Percentiles rank a stretch among this genome's conserved stretches.
Conservation (phyloP, 208 protist genomes). For the Leptomonas seymouri region DNA sequence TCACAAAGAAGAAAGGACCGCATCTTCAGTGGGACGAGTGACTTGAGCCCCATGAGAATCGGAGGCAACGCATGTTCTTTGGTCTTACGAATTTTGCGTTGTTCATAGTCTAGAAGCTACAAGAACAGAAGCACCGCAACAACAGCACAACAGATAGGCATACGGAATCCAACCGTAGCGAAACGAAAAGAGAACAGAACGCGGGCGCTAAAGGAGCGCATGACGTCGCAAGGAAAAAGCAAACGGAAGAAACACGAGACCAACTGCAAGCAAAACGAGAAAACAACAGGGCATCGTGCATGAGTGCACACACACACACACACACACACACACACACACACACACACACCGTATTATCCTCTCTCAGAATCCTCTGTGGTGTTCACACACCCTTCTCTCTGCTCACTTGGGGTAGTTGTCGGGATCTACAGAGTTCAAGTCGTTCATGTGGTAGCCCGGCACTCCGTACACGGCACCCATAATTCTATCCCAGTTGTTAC, state of each 20-base stretch:
- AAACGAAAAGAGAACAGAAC: neutral
- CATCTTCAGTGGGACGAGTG: too few relatives aligned
- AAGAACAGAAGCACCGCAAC: conserved; percentile 14
- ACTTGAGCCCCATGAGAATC: too few relatives aligned
- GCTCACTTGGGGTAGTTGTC: conserved; percentile 35
- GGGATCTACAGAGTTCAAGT: conserved; percentile 41
- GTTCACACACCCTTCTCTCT: conserved; percentile 2
- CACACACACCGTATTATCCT: neutral
- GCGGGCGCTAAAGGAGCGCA: neutral
- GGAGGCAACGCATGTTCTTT: too few relatives aligned
- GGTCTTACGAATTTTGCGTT: neutral
- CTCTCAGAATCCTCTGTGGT: neutral
- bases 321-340: neutral
- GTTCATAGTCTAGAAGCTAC: conserved; percentile 11
- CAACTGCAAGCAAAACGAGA: too few relatives aligned
- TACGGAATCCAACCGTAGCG: neutral
- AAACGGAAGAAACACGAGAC: neutral
- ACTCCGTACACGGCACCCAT: conserved; percentile 49
- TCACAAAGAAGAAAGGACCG: too few relatives aligned
- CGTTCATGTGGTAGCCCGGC: conserved; percentile 62
- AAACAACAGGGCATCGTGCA: too few relatives aligned
- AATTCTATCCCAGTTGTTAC: conserved; percentile 82
- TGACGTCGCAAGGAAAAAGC: neutral
- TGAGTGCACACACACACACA: too few relatives aligned
- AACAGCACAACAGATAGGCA: neutral